These are phyloP conservation scores for Coleophoma eucalyptorum DNA, from an alignment of 2,329 filamentous ascomycete genomes.

Conservation along the genomic window DNA sequence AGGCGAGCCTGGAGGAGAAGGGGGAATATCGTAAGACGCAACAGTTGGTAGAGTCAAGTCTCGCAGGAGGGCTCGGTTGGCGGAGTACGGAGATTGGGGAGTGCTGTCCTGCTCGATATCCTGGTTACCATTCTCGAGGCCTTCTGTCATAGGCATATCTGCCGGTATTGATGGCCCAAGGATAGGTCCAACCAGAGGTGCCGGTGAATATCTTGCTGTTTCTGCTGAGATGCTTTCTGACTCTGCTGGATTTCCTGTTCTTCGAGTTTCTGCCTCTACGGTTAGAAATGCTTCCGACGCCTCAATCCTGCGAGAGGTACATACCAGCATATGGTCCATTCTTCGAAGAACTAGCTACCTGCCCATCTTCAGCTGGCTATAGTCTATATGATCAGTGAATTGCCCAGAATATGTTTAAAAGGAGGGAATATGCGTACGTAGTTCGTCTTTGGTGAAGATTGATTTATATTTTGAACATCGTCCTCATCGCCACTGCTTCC, in stretches of 20 bases:
- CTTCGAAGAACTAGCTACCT: conserved; percentile 3
- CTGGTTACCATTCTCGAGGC: conserved; percentile 17
- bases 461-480: conserved; percentile 10
- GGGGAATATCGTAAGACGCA: conserved; percentile 71
- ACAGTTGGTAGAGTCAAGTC: conserved; percentile 70
- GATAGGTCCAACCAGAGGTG: conserved; percentile 21
- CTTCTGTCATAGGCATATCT: conserved; percentile 9
- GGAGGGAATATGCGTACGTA: conserved; percentile 10
- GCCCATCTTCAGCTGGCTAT: conserved; percentile 11
- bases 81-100: conserved; percentile 60
- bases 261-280: conserved; percentile 8
- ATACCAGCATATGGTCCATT: conserved; percentile 17
- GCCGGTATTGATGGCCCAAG: conserved; percentile 21
- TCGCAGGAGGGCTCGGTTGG: conserved; percentile 60
- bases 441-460: too few relatives aligned
- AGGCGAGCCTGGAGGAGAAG: conserved; percentile 64
- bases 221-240: neutral
- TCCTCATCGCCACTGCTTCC: conserved; percentile 34
- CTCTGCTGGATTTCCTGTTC: conserved; percentile 5
- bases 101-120: conserved; percentile 20
- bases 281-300: conserved; percentile 5
- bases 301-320: neutral
- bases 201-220: conserved; percentile 2
- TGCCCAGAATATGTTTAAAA: too few relatives aligned
- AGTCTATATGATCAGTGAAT: conserved; percentile 17